Evolutionary conservation across 768 basidiomycete genomes (phyloP).

Genomic region (Scleroderma citrinum): DNA sequence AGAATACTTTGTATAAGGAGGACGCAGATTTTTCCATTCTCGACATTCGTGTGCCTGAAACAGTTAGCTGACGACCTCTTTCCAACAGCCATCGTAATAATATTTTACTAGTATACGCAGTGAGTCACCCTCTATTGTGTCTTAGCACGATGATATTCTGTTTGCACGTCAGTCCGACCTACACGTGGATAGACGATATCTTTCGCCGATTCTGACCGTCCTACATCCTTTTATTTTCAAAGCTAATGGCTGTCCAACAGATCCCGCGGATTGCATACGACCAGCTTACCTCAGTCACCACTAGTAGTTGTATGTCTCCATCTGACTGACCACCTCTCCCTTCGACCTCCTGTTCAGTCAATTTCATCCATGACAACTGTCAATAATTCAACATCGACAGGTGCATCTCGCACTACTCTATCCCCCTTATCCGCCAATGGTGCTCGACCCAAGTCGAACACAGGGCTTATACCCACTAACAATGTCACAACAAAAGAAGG

Average conservation of each 20-base stretch:
- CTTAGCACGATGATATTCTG: slow-evolving; percentile 39
- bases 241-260: slow-evolving; percentile 8
- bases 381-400: slow-evolving; percentile 26
- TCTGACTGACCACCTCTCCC: not conserved
- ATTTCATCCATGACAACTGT: slow-evolving; percentile 19
- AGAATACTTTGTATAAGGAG: not conserved
- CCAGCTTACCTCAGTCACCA: too few relatives aligned
- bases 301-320: too few relatives aligned
- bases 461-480: slow-evolving; percentile 70
- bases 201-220: slow-evolving; percentile 39
- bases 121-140: slow-evolving; percentile 10
- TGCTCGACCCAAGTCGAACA: slow-evolving; percentile 34
- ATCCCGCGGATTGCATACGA: not conserved
- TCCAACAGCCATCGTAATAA: not conserved
- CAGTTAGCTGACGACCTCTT: not conserved
- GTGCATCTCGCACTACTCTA: slow-evolving; percentile 24
- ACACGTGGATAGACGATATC: slow-evolving; percentile 34
- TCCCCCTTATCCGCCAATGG: slow-evolving; percentile 28
- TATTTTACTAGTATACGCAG: slow-evolving; percentile 1
- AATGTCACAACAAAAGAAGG: slow-evolving; percentile 76
- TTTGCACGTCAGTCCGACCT: slow-evolving; percentile 65
- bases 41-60: not conserved
- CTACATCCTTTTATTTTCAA: not conserved
- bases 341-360: slow-evolving; percentile 26
- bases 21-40: not conserved